Evolutionary conservation across 495 filamentous ascomycete genomes (phyloP).

Genomic region (Cercophora sp.): DNA sequence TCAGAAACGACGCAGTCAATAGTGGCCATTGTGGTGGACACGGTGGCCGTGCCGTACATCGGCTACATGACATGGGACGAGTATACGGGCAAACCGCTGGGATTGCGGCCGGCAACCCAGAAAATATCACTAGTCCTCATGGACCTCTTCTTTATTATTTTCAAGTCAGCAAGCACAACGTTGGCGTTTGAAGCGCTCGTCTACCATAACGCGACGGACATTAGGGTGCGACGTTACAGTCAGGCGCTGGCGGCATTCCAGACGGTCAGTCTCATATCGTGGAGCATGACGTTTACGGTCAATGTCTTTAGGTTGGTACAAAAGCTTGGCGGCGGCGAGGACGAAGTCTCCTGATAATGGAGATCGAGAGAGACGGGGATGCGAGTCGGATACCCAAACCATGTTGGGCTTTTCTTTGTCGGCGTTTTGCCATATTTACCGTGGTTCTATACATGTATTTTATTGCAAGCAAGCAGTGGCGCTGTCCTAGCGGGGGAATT

Average conservation of each 20-base stretch:
- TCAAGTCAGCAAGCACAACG: conserved; percentile 86
- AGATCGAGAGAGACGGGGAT: too few species aligned
- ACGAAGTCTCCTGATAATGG: conserved; percentile 18
- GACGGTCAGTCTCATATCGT: conserved; percentile 77
- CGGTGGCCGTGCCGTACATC: conserved; percentile 82
- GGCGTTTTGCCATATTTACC: too few species aligned
- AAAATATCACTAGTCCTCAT: conserved; percentile 86
- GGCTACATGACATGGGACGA: conserved; percentile 95
- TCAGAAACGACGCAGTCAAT: conserved; percentile 68
- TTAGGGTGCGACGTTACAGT: conserved; percentile 61
- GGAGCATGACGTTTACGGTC: conserved; percentile 84
- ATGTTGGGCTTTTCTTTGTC: too few species aligned
- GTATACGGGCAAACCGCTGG: conserved; percentile 88
- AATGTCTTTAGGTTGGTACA: conserved; percentile 84
- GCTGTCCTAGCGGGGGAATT: too few species aligned
- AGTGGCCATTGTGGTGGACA: conserved; percentile 89
- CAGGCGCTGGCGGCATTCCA: conserved; percentile 76
- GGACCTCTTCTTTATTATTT: conserved; percentile 93
- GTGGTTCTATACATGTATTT: too few species aligned
- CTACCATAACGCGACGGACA: conserved; percentile 52
- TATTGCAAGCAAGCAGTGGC: too few species aligned
- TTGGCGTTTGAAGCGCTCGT: conserved; percentile 81
- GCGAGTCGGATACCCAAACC: too few species aligned
- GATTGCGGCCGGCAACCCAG: conserved; percentile 72
- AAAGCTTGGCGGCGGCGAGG: conserved; percentile 58